Conservation (phyloP, 169 alveolate genomes). For the Perkinsus marinus region DNA sequence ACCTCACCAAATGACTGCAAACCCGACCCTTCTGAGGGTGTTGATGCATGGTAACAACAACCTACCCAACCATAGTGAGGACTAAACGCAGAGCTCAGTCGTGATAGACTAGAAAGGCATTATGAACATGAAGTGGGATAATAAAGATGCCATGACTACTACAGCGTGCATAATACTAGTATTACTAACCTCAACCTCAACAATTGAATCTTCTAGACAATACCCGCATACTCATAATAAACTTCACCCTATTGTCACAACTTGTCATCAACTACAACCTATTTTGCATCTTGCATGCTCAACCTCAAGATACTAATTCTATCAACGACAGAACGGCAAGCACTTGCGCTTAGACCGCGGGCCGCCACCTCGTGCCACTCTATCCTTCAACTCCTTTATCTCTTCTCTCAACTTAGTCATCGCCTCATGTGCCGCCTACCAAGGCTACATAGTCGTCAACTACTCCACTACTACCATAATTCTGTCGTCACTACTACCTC, state of each 20-base stretch:
- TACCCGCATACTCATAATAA: background rate
- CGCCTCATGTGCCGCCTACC: background rate
- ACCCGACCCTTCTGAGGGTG: too few species aligned
- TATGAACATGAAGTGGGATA: background rate
- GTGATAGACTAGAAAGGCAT: background rate
- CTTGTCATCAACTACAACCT: background rate
- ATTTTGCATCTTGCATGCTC: background rate
- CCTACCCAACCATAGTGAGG: too few species aligned
- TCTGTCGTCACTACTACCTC: background rate
- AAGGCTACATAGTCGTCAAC: too few species aligned
- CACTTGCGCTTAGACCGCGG: background rate
- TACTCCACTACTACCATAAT: too few species aligned
- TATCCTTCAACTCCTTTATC: background rate
- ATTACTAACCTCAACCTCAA: background rate
- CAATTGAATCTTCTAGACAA: background rate
- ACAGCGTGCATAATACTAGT: background rate
- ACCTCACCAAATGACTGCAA: too few species aligned
- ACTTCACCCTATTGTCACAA: background rate
- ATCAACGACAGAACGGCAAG: background rate
- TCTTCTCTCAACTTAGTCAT: background rate
- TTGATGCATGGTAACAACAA: too few species aligned
- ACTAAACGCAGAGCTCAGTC: background rate
- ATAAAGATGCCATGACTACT: too few species aligned
- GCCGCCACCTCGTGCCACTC: background rate
- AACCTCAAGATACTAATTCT: background rate